phyloP scores from a whole-genome alignment of 2,329 filamentous ascomycete species.

The Colletotrichum echinochloae region DNA sequence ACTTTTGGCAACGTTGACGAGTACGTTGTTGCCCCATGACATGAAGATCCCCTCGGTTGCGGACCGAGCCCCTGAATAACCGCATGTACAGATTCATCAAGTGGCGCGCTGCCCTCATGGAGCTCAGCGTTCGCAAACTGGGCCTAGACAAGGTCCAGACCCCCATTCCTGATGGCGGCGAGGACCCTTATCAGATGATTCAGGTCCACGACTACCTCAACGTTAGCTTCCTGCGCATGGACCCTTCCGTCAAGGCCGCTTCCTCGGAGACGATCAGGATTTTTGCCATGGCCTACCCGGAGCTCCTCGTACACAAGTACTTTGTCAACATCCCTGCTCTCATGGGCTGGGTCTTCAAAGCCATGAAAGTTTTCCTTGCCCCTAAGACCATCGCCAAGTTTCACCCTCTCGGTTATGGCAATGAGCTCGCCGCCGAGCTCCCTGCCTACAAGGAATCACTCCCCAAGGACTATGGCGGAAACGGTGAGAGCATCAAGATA shows the following conservation, averaged over 20 bases:
- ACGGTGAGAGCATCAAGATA: slow-evolving; percentile 60
- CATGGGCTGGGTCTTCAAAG: slow-evolving; percentile 88
- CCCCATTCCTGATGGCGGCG: slow-evolving; percentile 77
- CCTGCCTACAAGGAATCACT: slow-evolving; percentile 71
- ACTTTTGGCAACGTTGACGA: slow-evolving; percentile 87
- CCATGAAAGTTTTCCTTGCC: slow-evolving; percentile 81
- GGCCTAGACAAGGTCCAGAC: slow-evolving; percentile 75
- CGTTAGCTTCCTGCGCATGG: slow-evolving; percentile 87
- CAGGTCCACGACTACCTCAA: slow-evolving; percentile 95
- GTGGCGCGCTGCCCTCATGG: slow-evolving; percentile 93
- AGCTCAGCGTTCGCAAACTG: slow-evolving; percentile 82
- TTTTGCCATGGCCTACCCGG: slow-evolving; percentile 87
- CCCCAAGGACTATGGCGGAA: slow-evolving; percentile 84
- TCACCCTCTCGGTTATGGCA: slow-evolving; percentile 81
- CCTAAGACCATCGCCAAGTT: slow-evolving; percentile 83
- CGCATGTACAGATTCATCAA: slow-evolving; percentile 76
- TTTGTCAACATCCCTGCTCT: slow-evolving; percentile 93
- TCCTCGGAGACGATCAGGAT: slow-evolving; percentile 81
- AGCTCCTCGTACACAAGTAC: slow-evolving; percentile 87
- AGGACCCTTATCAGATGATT: slow-evolving; percentile 89
- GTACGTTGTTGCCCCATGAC: slow-evolving; percentile 63
- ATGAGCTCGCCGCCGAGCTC: slow-evolving; percentile 72
- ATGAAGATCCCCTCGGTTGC: background rate
- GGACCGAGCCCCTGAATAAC: slow-evolving; percentile 1
- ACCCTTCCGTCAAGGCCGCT: slow-evolving; percentile 73